These are phyloP conservation scores for Alternaria postmessia DNA, from an alignment of 2,329 filamentous ascomycete species.

Conservation along the genomic window DNA sequence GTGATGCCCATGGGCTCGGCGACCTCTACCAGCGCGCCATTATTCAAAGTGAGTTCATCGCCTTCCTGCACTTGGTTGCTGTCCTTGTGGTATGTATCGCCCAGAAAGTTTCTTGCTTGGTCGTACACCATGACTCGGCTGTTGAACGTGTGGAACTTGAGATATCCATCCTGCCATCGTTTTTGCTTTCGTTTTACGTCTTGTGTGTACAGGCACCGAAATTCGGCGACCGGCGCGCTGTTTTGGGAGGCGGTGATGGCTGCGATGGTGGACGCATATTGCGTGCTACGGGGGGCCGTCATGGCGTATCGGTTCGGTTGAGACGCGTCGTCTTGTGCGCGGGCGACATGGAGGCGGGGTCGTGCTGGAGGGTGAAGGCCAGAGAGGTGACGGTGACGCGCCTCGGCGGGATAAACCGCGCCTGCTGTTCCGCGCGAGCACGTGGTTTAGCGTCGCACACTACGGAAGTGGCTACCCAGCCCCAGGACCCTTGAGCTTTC, in stretches of 20 bases:
- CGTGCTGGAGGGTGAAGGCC: conserved; percentile 6
- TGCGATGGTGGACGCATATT: conserved; percentile 25
- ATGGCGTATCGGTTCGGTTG: conserved; percentile 22
- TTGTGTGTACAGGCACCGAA: conserved; percentile 84
- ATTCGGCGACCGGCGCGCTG: conserved; percentile 80
- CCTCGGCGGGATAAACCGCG: conserved; percentile 4
- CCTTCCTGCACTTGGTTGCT: conserved; percentile 76
- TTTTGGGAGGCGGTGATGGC: conserved; percentile 63
- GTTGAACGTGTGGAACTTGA: conserved; percentile 92
- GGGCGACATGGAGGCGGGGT: conserved; percentile 14
- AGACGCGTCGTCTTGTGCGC: conserved; percentile 18
- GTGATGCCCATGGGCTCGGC: conserved; percentile 75
- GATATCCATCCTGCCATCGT: conserved; percentile 89
- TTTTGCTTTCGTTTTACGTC: conserved; percentile 88
- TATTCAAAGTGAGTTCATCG: conserved; percentile 81
- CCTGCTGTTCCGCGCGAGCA: conserved; percentile 15
- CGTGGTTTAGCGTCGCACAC: conserved; percentile 17
- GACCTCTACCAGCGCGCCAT: conserved; percentile 81
- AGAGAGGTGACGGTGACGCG: conserved; percentile 20
- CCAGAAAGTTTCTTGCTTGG: conserved; percentile 78
- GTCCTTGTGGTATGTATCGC: conserved; percentile 82
- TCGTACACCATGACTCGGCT: conserved; percentile 91
- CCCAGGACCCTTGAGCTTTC: conserved; percentile 3
- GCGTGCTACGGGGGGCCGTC: conserved; percentile 39
- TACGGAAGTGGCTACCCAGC: conserved; percentile 3